Evolutionary conservation across 2,329 filamentous ascomycete species (phyloP).

Genomic region (Calonectria hawksworthii): DNA sequence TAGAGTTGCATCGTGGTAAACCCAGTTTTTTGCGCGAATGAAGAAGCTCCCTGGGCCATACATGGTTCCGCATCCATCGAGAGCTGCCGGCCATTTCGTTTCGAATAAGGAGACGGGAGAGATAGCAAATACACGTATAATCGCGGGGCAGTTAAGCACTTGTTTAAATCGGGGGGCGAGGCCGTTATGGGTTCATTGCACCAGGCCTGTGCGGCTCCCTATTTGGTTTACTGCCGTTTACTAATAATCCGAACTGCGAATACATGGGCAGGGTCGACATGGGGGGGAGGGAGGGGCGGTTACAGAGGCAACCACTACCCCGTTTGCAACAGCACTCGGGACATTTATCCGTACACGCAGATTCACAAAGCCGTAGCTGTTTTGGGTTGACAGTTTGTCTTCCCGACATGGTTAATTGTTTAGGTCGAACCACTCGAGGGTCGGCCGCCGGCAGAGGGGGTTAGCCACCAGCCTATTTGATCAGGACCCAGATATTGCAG

Average conservation of each 20-base stretch:
- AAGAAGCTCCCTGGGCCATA: constrained; percentile 14
- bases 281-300: neutral
- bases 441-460: no score
- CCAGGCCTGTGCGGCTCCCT: constrained; percentile 11
- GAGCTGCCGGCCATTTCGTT: constrained; percentile 22
- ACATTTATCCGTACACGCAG: neutral
- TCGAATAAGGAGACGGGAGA: constrained; percentile 24
- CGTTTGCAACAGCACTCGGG: neutral
- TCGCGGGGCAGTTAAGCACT: constrained; percentile 1
- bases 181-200: constrained; percentile 16
- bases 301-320: neutral
- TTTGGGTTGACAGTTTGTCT: neutral
- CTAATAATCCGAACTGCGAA: neutral
- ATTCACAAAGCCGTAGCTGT: neutral
- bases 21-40: constrained; percentile 39
- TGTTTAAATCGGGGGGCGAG: neutral
- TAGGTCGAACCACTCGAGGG: no score
- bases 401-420: no score
- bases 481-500: no score
- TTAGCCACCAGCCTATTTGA: no score
- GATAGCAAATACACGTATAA: neutral
- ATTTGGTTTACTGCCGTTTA: neutral
- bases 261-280: neutral
- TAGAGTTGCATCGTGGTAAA: constrained; percentile 18
- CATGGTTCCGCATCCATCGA: constrained; percentile 11